A percentile compares a stretch with the other conserved stretches of the same genome.
Evolutionary conservation across 176 grass and related monocot species (phyloP).

Genomic region (Oropetium thomaeum): DNA sequence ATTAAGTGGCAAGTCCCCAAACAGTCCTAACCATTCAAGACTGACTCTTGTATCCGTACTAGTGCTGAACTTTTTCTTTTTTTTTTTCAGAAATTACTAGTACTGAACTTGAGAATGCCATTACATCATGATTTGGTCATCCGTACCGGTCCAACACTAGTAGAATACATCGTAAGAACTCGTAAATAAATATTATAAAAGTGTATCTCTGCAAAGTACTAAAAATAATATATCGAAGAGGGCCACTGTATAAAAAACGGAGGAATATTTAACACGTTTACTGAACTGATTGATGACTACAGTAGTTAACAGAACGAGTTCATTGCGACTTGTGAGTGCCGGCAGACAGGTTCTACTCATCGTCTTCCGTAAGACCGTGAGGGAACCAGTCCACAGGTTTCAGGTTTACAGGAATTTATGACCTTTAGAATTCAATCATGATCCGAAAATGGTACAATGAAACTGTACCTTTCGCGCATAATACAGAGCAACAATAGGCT

Average conservation of each 20-base stretch:
- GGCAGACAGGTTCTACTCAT: not conserved
- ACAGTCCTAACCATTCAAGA: not conserved
- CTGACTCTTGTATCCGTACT: too few species aligned
- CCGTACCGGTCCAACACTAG: constrained; percentile 16
- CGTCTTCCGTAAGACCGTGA: constrained; percentile 17
- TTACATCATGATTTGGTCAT: not conserved
- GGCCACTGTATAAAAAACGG: too few species aligned
- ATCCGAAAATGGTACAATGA: too few species aligned
- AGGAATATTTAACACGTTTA: not conserved
- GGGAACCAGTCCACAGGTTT: not conserved
- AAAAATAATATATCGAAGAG: too few species aligned
- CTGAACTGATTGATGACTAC: not conserved
- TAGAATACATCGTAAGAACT: not conserved
- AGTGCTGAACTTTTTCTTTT: too few species aligned
- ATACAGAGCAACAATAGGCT: too few species aligned
- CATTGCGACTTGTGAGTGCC: constrained; percentile 8
- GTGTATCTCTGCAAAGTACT: not conserved
- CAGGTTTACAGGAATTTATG: not conserved
- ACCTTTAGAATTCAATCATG: too few species aligned
- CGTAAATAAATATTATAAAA: not conserved
- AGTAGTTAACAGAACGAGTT: not conserved
- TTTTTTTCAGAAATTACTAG: too few species aligned
- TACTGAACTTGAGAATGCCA: constrained; percentile 11
- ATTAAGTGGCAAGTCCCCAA: constrained; percentile 17
- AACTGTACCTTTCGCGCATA: not conserved